phyloP scores from a whole-genome alignment of 768 basidiomycete species.

The Naganishia onofrii region DNA sequence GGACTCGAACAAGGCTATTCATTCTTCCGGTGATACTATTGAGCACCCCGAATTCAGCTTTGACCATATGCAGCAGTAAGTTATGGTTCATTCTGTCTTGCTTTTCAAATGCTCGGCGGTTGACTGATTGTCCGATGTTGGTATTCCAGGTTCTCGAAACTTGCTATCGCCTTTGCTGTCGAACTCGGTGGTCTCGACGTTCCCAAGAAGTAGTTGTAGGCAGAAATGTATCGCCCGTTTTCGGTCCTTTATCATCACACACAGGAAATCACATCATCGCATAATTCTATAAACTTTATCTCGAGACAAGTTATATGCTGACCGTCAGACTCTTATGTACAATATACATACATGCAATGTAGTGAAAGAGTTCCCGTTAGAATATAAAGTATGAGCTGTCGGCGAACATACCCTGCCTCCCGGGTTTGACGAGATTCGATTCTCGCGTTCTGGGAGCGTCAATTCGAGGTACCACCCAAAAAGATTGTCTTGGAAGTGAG shows the following conservation, averaged over 20 bases:
- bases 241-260: too few relatives aligned
- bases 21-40: conserved; percentile 73
- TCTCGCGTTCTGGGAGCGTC: too few relatives aligned
- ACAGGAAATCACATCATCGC: not conserved
- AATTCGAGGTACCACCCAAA: too few relatives aligned
- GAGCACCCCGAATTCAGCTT: conserved; percentile 86
- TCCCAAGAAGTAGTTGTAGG: conserved; percentile 1
- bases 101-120: too few relatives aligned
- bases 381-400: too few relatives aligned
- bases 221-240: too few relatives aligned
- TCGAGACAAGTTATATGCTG: not conserved
- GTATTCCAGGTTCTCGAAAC: conserved; percentile 63
- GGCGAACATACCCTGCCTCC: too few relatives aligned
- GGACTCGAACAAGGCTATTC: conserved; percentile 71
- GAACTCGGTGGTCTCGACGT: conserved; percentile 62
- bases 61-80: conserved; percentile 69
- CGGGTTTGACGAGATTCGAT: too few relatives aligned
- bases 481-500: too few relatives aligned
- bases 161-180: conserved; percentile 73
- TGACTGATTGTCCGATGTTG: not conserved
- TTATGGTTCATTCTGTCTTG: not conserved
- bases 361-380: not conserved
- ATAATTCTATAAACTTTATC: not conserved
- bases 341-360: not conserved
- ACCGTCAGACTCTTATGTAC: not conserved